A percentile compares a stretch with the other conserved stretches of the same genome.
phyloP scores from a whole-genome alignment of 2,329 filamentous ascomycete genomes.

The Tolypocladium endophyticum region DNA sequence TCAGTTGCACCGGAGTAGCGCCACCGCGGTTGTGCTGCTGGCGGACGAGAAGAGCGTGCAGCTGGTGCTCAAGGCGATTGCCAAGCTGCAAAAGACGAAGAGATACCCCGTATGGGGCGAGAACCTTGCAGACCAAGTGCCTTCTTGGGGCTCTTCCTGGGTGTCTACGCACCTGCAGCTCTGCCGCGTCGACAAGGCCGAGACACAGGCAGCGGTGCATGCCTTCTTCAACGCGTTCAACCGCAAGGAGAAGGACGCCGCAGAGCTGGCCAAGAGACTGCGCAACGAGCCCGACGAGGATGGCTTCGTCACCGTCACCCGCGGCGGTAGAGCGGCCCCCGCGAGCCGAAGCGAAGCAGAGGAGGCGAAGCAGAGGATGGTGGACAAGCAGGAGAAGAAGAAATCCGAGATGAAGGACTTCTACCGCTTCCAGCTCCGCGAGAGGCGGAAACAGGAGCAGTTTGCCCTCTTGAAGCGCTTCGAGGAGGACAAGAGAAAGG shows the following conservation, averaged over 20 bases:
- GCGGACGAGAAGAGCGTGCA: conserved; percentile 75
- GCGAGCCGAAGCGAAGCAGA: conserved; percentile 63
- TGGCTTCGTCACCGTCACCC: conserved; percentile 85
- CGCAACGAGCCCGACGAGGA: conserved; percentile 84
- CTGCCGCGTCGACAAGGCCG: conserved; percentile 55
- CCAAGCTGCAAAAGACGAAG: conserved; percentile 49
- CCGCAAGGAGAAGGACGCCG: conserved; percentile 55
- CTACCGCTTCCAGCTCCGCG: conserved; percentile 73
- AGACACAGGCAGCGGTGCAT: conserved; percentile 66
- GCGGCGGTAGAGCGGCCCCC: conserved; percentile 64
- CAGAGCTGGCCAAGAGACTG: conserved; percentile 49
- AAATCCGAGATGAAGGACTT: conserved; percentile 60
- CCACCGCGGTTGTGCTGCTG: conserved; percentile 71
- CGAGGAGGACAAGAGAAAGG: conserved; percentile 63
- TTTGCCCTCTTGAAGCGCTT: conserved; percentile 59
- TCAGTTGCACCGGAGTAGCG: conserved; percentile 59
- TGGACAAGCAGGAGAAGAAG: conserved; percentile 53
- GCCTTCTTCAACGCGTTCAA: conserved; percentile 79
- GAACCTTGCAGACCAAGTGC: conserved; percentile 43
- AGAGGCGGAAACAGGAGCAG: conserved; percentile 68
- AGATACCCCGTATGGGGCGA: conserved; percentile 60
- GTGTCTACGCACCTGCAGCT: conserved; percentile 58
- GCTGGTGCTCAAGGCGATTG: conserved; percentile 63
- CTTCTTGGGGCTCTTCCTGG: conserved; percentile 46
- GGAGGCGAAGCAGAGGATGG: conserved; percentile 45